Evolutionary conservation across 345 rosid genomes (phyloP).

Genomic region (Aurinia saxatilis): DNA sequence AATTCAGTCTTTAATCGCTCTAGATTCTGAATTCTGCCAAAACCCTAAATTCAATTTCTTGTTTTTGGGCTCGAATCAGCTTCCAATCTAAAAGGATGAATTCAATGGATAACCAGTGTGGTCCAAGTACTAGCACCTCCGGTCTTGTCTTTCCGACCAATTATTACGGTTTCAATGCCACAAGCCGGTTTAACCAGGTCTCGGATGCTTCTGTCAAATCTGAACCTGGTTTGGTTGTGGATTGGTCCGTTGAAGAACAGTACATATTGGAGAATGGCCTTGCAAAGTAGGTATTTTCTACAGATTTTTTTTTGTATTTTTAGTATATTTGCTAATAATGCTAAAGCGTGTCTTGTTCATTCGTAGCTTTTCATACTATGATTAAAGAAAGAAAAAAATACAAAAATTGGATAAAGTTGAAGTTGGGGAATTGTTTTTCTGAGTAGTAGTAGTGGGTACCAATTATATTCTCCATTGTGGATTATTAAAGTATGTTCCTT

Average conservation of each 20-base stretch:
- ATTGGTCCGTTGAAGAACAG: constrained; percentile 81
- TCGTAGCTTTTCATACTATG: constrained; percentile 16
- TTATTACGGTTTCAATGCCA: constrained; percentile 4
- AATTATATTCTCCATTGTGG: constrained; percentile 23
- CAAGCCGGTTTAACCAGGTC: not conserved
- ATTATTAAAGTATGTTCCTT: constrained; percentile 27
- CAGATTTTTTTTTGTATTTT: constrained; percentile 3
- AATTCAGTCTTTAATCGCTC: not conserved
- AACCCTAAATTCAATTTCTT: not conserved
- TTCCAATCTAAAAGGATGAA: not conserved
- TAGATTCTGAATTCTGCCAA: not conserved
- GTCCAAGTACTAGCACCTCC: constrained; percentile 18
- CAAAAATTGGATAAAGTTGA: not conserved
- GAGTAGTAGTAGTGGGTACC: constrained; percentile 16
- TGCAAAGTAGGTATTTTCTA: constrained; percentile 45
- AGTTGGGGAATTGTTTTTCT: constrained; percentile 13
- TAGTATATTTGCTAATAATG: not conserved
- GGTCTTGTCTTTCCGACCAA: constrained; percentile 10
- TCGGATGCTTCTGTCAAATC: constrained; percentile 3
- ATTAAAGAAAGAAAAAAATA: no score
- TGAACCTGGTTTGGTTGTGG: constrained; percentile 62
- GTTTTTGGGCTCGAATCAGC: constrained; percentile 8
- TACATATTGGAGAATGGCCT: constrained; percentile 70
- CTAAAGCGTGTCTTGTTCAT: not conserved
- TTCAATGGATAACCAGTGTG: constrained; percentile 22